Conservation (phyloP, 129 eudicot species). For the Tagetes erecta region DNA sequence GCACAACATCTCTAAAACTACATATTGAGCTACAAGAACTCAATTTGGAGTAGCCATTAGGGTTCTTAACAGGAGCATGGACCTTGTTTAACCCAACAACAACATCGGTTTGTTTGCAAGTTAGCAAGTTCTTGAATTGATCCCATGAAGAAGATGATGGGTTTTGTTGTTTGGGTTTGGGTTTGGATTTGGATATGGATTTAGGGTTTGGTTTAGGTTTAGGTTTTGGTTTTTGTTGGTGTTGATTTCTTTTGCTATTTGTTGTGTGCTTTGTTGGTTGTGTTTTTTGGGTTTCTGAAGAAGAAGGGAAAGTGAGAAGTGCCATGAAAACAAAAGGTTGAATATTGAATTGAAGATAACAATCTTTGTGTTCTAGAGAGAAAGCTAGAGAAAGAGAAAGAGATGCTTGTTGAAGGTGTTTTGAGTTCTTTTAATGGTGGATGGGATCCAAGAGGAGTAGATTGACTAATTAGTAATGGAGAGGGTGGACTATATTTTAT, state of each 20-base stretch:
- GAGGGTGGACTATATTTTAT: constrained; percentile 28
- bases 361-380: constrained; percentile 20
- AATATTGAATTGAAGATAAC: constrained; percentile 5
- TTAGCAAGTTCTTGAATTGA: constrained; percentile 80
- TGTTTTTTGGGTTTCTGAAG: constrained; percentile 34
- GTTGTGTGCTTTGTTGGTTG: constrained; percentile 41
- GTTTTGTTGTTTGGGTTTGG: constrained; percentile 33
- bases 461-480: constrained; percentile 30
- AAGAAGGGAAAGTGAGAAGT: constrained; percentile 49
- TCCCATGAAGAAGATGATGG: constrained; percentile 77
- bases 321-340: constrained; percentile 43
- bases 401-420: constrained; percentile 32
- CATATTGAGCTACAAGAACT: constrained; percentile 74
- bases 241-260: neutral
- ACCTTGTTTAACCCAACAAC: constrained; percentile 41
- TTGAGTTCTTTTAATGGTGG: constrained; percentile 49
- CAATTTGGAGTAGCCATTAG: constrained; percentile 38
- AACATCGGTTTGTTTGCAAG: constrained; percentile 63
- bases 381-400: constrained; percentile 22
- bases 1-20: constrained; percentile 70
- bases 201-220: constrained; percentile 16
- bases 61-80: constrained; percentile 56
- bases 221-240: constrained; percentile 36
- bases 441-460: constrained; percentile 44
- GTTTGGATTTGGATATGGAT: neutral